Evolutionary conservation across 331 rosid species (phyloP), one percentile per base, ranked within the genome.

Genomic region (Phaseolus coccineus): DNA sequence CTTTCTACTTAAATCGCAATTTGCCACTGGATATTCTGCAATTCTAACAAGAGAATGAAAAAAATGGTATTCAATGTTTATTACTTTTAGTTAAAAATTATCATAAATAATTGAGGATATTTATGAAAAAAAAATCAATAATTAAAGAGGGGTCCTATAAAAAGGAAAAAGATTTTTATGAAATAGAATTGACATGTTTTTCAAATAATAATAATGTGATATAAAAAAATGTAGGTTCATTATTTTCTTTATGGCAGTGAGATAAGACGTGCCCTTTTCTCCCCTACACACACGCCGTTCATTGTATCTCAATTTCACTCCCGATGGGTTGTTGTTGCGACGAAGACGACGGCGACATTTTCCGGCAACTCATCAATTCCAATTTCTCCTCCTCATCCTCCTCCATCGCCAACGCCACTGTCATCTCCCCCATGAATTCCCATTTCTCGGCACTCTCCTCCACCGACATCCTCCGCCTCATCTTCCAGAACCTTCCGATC

Each of bases 401-500:
- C n/a, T 12, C 81, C 1, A 4, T 53, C 64, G n/a, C 67, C 72
- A 31, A 42, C 80, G 59, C 8, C 37, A 50, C 75, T 42, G 28
- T 70, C 3, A 25, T 91, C 22, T 90, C 89, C 0, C 94, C 94
- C 8, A 80, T 91, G 91, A 90, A 95, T 72, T 93, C 98, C 25
- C 88, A 90, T 85, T 89, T 90, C 89, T 66, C 90, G 2, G 97
- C 92, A 37, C 89, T 96, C 48, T 51, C 92, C 5, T 89, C 94
- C 91, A 79, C 87, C 66, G 99, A 96, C 85, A 87, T 70, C 47
- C 98, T 96, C 76, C 97, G 91, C 16, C 63, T 88, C 74, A 93
- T 96, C 90, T 90, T 96, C 80, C 63, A 87, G 83, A 89, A 91
- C 66, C 97, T 96, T 57, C 82, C 92, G 2, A 73, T 91, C 53